Evolutionary conservation across 306 rosid genomes (phyloP), one percentile per base, ranked within the genome.

Genomic region (Corylus americana): DNA sequence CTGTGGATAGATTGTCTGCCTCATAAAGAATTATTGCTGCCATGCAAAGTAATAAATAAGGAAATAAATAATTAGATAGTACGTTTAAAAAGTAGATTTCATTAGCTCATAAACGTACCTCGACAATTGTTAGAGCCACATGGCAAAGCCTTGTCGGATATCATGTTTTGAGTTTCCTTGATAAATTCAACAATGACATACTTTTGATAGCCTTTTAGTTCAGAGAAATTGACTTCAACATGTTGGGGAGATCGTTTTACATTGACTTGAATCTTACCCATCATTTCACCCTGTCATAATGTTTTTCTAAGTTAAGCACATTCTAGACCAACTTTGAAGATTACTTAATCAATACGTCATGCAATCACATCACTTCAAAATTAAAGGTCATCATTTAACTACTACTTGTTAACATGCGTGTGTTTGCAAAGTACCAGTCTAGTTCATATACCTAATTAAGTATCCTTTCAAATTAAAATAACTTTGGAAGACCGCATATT

Each of bases 191-290:
- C 83, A 51, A 94, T 83, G n/a, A 89, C 94, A 55, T 91, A 88
- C 77, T 92, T 85, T 75, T 94, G 94, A 70, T 88, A 89, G 17
- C 97, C 98, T 79, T 85, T 89, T 62, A 90, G 78, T 67, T 91
- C 90, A 27, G 94, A 91, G 12, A 92, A 83, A 87, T 91, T 94
- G 9, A 94, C 87, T 82, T 94, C 97, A 3, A 94, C 85, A 77
- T 89, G 93, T 54, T 77, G 88, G 4, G 58, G 64, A 54, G 97
- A 94, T 74, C 83, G 90, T 75, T 79, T 85, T 59, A 91, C 79
- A 14, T 74, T 78, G 77, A 94, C 92, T 72, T 89, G 48, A 6
- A 94, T 81, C 44, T 81, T 86, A 4, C 83, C 83, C 3, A 87
- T 80, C 90, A 86, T 81, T 87, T 94, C 97, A 81, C 89, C 93